Percentiles rank a stretch among this genome's conserved stretches.
phyloP scores from a whole-genome alignment of 176 grass and related monocot species.

The Dendrocalamus sinicus region DNA sequence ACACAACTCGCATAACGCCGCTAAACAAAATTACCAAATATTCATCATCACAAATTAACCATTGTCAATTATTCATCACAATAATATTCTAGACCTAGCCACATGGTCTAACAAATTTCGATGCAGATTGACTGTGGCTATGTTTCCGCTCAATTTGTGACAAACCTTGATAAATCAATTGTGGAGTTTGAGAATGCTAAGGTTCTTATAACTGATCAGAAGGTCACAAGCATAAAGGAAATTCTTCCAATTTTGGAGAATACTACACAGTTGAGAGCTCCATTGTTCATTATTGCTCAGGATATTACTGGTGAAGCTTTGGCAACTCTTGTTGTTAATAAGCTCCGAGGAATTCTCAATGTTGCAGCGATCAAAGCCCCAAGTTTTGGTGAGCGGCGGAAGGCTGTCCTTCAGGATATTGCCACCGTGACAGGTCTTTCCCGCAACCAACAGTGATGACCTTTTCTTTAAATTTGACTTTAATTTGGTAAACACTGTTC shows the following conservation, averaged over 20 bases:
- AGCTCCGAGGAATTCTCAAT: conserved; percentile 69
- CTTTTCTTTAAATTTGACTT: conserved; percentile 12
- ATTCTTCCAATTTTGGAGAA: conserved; percentile 75
- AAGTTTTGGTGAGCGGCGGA: conserved; percentile 74
- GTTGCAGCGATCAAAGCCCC: conserved; percentile 80
- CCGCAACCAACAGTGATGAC: neutral
- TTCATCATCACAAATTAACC: no score
- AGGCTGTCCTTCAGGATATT: conserved; percentile 75
- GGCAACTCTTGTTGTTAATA: conserved; percentile 83
- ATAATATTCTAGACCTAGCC: no score
- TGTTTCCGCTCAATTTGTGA: conserved; percentile 76
- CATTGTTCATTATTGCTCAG: conserved; percentile 70
- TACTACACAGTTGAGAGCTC: conserved; percentile 64
- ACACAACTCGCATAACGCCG: no score
- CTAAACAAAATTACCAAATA: no score
- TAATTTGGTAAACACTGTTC: neutral
- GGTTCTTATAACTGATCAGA: conserved; percentile 77
- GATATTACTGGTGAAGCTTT: conserved; percentile 74
- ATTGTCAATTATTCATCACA: no score
- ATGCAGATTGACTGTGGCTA: conserved; percentile 75
- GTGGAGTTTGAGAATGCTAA: conserved; percentile 82
- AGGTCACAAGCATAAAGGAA: conserved; percentile 81
- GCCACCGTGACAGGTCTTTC: conserved; percentile 69
- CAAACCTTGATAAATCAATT: conserved; percentile 74
- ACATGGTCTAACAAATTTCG: no score